Percentiles rank a stretch among this genome's conserved stretches.
These are phyloP conservation scores for Acer negundo DNA, from an alignment of 345 rosid species.

Conservation along the genomic window DNA sequence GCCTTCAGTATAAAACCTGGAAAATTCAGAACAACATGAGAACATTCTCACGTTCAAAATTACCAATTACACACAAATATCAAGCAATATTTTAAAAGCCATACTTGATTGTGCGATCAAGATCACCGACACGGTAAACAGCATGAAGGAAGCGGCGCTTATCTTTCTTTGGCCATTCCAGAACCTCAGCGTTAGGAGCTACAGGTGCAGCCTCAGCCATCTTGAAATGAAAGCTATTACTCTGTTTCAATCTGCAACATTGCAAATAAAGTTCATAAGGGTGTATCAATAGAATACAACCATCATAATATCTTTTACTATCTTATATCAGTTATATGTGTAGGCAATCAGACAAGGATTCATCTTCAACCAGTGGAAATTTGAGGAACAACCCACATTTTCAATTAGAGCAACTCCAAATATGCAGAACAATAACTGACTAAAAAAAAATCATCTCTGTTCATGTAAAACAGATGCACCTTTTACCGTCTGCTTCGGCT, in stretches of 20 bases:
- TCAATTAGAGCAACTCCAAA: background rate
- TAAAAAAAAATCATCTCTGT: no score
- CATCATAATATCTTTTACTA: background rate
- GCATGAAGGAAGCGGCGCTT: slow-evolving; percentile 85
- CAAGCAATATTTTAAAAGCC: background rate
- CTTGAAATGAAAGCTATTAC: background rate
- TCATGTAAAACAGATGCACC: background rate
- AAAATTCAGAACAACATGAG: background rate
- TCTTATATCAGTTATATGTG: background rate
- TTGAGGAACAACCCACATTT: background rate
- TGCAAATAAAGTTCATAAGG: background rate
- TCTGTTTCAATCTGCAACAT: background rate
- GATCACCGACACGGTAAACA: slow-evolving; percentile 91
- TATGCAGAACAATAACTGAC: background rate
- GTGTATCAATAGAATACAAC: background rate
- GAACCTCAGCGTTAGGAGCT: slow-evolving; percentile 52
- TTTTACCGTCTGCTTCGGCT: no score
- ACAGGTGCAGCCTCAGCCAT: slow-evolving; percentile 62
- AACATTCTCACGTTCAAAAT: background rate
- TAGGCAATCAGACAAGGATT: background rate
- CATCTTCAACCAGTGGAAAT: background rate
- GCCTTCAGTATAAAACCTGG: slow-evolving; percentile 86
- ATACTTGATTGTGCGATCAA: slow-evolving; percentile 85
- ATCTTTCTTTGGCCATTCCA: slow-evolving; percentile 93
- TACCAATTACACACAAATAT: background rate